Percentiles rank a stretch among this genome's conserved stretches.
Conservation (phyloP, 495 filamentous ascomycete species). For the Amphirosellinia nigrospora region DNA sequence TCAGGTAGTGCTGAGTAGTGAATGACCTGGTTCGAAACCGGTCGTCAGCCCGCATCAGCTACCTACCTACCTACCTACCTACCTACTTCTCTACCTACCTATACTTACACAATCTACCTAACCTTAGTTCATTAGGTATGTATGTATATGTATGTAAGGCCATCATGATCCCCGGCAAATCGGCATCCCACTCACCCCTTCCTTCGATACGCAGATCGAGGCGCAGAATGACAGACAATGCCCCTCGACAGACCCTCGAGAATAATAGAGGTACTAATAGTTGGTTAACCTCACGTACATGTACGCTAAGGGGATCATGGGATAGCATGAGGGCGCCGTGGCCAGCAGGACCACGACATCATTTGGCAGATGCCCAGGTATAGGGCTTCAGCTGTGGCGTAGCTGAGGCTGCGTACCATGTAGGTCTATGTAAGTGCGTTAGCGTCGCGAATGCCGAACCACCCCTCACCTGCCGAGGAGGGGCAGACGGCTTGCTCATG, state of each 20-base stretch:
- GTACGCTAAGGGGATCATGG: too few relatives aligned
- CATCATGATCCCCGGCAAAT: neutral
- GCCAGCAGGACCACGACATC: neutral
- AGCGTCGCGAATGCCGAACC: slow-evolving; percentile 1
- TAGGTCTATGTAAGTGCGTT: too few relatives aligned
- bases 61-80: too few relatives aligned
- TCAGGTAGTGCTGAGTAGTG: too few relatives aligned
- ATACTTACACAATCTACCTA: too few relatives aligned
- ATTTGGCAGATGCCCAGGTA: slow-evolving; percentile 2
- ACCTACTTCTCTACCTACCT: too few relatives aligned
- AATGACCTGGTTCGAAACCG: neutral
- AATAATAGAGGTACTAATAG: neutral
- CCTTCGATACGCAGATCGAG: neutral
- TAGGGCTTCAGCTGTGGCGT: slow-evolving; percentile 26
- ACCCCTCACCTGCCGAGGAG: neutral
- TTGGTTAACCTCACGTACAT: too few relatives aligned
- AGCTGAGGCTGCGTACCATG: slow-evolving; percentile 21
- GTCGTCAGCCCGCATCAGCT: slow-evolving; percentile 1
- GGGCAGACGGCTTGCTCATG: too few relatives aligned
- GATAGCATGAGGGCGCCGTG: neutral
- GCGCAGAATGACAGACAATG: slow-evolving; percentile 13
- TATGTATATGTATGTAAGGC: neutral
- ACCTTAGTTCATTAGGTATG: too few relatives aligned
- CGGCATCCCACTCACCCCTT: neutral
- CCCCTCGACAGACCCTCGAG: neutral